Conservation (phyloP, 2,329 filamentous ascomycete species). For the Apiospora koreana region DNA sequence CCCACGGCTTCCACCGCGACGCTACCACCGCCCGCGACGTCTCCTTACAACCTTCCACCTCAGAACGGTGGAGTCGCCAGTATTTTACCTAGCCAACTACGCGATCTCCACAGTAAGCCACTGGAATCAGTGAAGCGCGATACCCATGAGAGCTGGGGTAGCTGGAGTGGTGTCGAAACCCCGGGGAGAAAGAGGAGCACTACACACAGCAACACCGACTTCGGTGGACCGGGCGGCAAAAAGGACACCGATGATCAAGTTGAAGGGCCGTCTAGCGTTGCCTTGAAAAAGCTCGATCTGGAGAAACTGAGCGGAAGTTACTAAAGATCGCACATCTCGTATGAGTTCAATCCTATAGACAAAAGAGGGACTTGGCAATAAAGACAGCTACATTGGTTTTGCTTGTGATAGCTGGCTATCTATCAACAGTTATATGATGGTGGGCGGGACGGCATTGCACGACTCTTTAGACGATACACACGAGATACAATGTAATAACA, state of each 20-base stretch:
- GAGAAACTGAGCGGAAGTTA: conserved; percentile 29
- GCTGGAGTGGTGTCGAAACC: conserved; percentile 27
- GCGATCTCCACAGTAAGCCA: not conserved
- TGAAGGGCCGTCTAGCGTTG: conserved; percentile 8
- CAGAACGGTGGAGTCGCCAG: conserved; percentile 13
- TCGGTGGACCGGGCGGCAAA: conserved; percentile 8
- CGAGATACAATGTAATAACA: conserved; percentile 8
- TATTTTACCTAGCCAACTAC: conserved; percentile 16
- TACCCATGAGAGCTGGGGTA: conserved; percentile 36
- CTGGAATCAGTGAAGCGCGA: conserved; percentile 19
- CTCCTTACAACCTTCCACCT: conserved; percentile 5
- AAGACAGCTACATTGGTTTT: not conserved
- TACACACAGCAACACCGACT: not conserved
- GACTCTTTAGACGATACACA: not conserved
- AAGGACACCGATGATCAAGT: conserved; percentile 16
- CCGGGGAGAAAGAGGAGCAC: conserved; percentile 15
- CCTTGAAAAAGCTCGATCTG: conserved; percentile 25
- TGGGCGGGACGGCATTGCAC: not conserved
- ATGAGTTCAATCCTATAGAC: not conserved
- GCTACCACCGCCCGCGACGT: conserved; percentile 14
- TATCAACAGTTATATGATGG: not conserved
- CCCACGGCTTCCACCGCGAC: not conserved
- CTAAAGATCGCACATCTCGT: conserved; percentile 11
- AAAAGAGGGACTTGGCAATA: not conserved
- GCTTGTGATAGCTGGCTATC: not conserved